Evolutionary conservation across 257 asterid species (phyloP), one percentile per base, ranked within the genome.

Genomic region (Nicotiana tomentosiformis): DNA sequence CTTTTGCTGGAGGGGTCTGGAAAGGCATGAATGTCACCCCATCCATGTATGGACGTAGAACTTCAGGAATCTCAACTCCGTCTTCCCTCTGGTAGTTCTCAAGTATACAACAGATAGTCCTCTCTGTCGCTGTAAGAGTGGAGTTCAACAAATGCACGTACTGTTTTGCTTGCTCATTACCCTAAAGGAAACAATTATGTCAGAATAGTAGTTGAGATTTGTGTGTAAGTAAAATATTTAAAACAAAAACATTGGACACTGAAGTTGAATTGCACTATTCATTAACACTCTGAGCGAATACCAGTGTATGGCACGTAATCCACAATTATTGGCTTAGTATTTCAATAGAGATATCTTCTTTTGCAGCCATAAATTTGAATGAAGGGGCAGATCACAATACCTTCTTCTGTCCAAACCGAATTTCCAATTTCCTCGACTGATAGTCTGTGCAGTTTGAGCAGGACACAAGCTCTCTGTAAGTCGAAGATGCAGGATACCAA

Each of bases 381-480:
- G 57, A 58, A 39, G 69, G 66, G 56, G 66, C 29, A 58, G 53
- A 46, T 57, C 26, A 56, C 18, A 18, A 57, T 23, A 95, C 98
- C 97, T 92, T 96, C 79, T 93, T 96, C 74, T 96, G 98, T n/a
- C 99, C 98, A 81, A 16, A 93, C 69, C 98, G 98, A 77, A 85
- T 92, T 88, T 96, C 99, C 83, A 96, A 85, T 89, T 90, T 91
- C 83, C 99, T 91, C 1, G 98, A 90, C 87, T 95, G 99, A 84
- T 90, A 93, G 84, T 95, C 98, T 16, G 97, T 92, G 87, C 98
- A 96, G 86, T 96, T 96, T 14, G 99, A 96, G 92, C 98, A 96
- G 80, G 98, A 96, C 23, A 96, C 99, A 46, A 94, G 97, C 85
- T 93, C 98, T 87, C 98, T 90, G 65, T 87, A 93, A 5, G 97